A percentile compares a stretch with the other conserved stretches of the same genome.
Evolutionary conservation across 2,329 filamentous ascomycete genomes (phyloP).

Genomic region (Pestalotiopsis sp.): DNA sequence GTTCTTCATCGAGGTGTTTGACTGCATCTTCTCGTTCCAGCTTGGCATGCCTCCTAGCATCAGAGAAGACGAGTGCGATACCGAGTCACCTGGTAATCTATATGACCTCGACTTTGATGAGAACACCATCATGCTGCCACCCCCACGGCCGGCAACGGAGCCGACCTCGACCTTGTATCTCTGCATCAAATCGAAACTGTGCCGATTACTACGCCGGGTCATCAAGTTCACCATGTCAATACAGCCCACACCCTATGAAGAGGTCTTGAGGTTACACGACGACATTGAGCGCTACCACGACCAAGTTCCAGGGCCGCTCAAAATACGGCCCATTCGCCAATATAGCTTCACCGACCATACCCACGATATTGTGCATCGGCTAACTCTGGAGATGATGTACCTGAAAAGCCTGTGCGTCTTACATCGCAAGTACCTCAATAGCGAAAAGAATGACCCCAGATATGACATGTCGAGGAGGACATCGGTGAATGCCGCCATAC

Average conservation of each 20-base stretch:
- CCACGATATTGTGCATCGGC: constrained; percentile 49
- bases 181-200: constrained; percentile 44
- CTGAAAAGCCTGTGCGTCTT: constrained; percentile 52
- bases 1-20: constrained; percentile 49
- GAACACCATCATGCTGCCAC: constrained; percentile 42
- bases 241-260: constrained; percentile 35
- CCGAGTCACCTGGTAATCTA: constrained; percentile 47
- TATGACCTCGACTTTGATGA: constrained; percentile 56
- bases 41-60: constrained; percentile 56
- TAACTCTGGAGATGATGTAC: constrained; percentile 51
- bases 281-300: constrained; percentile 40
- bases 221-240: constrained; percentile 44
- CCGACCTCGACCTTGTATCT: constrained; percentile 46
- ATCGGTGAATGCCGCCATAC: constrained; percentile 45
- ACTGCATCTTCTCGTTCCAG: constrained; percentile 53
- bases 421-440: constrained; percentile 49
- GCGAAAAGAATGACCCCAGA: constrained; percentile 37
- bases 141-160: constrained; percentile 43
- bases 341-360: constrained; percentile 46
- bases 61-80: constrained; percentile 49
- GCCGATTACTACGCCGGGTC: constrained; percentile 45
- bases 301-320: constrained; percentile 42
- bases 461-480: constrained; percentile 42
- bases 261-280: constrained; percentile 41
- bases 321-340: constrained; percentile 42